Percentiles rank a stretch among this genome's conserved stretches.
Evolutionary conservation across 1,284 basidiomycete genomes (phyloP).

Genomic region (Hortiboletus rubellus): DNA sequence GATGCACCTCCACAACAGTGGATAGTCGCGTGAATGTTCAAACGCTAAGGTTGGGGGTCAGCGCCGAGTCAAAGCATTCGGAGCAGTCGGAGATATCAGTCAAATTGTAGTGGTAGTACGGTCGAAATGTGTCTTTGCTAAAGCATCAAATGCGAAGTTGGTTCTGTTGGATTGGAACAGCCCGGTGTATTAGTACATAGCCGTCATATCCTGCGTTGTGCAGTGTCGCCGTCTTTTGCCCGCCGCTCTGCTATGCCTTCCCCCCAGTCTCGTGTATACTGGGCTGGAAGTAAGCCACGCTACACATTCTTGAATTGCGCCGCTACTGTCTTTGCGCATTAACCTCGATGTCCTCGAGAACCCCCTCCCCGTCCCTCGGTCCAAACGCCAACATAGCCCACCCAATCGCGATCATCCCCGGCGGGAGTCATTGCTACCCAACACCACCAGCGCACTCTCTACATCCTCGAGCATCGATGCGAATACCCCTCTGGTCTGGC

Average conservation of each 20-base stretch:
- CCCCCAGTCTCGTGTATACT: constrained; percentile 25
- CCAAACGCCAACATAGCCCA: constrained; percentile 79
- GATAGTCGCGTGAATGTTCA: too few species aligned
- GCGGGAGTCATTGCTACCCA: constrained; percentile 90
- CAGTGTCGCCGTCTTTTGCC: constrained; percentile 2
- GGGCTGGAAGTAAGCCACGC: too few species aligned
- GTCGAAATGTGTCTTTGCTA: too few species aligned
- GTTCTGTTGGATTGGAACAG: too few species aligned
- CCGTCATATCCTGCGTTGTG: too few species aligned
- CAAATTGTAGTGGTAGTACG: too few species aligned
- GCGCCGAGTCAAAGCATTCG: too few species aligned
- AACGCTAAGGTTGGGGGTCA: too few species aligned
- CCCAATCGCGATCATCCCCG: constrained; percentile 94
- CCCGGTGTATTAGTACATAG: too few species aligned
- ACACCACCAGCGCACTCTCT: constrained; percentile 67
- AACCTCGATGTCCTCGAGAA: constrained; percentile 38
- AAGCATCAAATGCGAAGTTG: too few species aligned
- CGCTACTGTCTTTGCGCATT: constrained; percentile 38
- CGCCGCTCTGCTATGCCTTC: constrained; percentile 44
- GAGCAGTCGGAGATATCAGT: too few species aligned
- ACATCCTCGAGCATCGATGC: constrained; percentile 79
- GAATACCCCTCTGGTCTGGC: constrained; percentile 87
- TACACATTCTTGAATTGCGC: neutral
- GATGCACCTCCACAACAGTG: too few species aligned
- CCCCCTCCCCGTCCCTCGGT: constrained; percentile 42